Conservation (phyloP, 768 basidiomycete species). For the Boletus sensibilis region DNA sequence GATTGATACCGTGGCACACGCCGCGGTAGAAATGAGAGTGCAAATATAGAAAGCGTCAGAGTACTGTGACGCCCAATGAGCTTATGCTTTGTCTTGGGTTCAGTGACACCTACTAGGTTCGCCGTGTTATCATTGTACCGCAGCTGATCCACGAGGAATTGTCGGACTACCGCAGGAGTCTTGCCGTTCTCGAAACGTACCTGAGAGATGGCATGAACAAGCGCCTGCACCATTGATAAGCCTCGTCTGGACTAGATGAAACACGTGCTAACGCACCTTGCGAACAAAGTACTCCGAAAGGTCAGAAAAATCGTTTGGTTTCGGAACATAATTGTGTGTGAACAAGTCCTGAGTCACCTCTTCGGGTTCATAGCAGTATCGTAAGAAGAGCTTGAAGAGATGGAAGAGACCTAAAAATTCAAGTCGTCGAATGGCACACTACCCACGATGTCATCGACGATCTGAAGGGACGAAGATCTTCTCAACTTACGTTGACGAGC, state of each 20-base stretch:
- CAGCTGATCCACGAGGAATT: slow-evolving; percentile 89
- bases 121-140: slow-evolving; percentile 93
- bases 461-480: slow-evolving; percentile 1
- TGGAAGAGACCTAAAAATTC: slow-evolving; percentile 93
- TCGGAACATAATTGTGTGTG: slow-evolving; percentile 85
- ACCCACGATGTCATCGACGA: slow-evolving; percentile 13
- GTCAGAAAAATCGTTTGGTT: slow-evolving; percentile 92
- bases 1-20: slow-evolving; percentile 73
- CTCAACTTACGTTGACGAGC: slow-evolving; percentile 65
- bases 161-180: slow-evolving; percentile 80
- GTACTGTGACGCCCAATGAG: slow-evolving; percentile 49
- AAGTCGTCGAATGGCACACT: slow-evolving; percentile 83
- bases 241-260: not conserved
- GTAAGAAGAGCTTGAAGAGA: slow-evolving; percentile 90
- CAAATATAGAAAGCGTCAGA: slow-evolving; percentile 91
- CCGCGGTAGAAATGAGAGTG: slow-evolving; percentile 78
- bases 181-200: slow-evolving; percentile 87
- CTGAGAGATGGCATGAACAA: slow-evolving; percentile 80
- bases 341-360: slow-evolving; percentile 82
- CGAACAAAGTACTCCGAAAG: slow-evolving; percentile 92
- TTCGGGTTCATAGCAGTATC: slow-evolving; percentile 87
- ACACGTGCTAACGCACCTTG: slow-evolving; percentile 53
- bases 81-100: not conserved
- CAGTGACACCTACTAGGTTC: slow-evolving; percentile 62
- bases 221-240: slow-evolving; percentile 45